Evolutionary conservation across 495 filamentous ascomycete species (phyloP).

Genomic region (Bombardia bombarda): DNA sequence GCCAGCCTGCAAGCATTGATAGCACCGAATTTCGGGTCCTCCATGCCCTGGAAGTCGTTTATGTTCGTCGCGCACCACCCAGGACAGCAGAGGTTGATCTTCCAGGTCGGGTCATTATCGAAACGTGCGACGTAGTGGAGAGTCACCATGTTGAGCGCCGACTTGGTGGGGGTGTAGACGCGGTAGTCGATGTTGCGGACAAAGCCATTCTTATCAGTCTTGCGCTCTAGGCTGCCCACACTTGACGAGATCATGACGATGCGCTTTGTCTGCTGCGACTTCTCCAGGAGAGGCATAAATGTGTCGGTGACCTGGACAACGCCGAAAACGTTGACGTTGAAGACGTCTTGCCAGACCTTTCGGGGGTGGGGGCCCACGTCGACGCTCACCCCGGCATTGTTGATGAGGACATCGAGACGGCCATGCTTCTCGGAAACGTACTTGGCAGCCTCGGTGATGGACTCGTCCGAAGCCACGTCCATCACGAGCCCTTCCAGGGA

Average conservation of each 20-base stretch:
- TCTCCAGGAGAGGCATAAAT: constrained; percentile 36
- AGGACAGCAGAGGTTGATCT: constrained; percentile 18
- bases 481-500: constrained; percentile 18
- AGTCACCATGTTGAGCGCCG: constrained; percentile 36
- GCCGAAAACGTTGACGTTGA: constrained; percentile 36
- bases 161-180: constrained; percentile 26
- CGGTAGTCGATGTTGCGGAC: constrained; percentile 8
- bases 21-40: constrained; percentile 8
- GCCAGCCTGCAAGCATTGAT: constrained; percentile 10
- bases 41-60: constrained; percentile 3
- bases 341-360: no score
- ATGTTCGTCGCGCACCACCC: constrained; percentile 15
- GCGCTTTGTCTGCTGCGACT: constrained; percentile 23
- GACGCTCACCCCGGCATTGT: constrained; percentile 36
- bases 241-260: constrained; percentile 32
- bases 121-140: constrained; percentile 7
- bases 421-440: constrained; percentile 29
- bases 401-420: constrained; percentile 43
- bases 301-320: constrained; percentile 30
- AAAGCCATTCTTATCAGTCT: constrained; percentile 27
- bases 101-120: constrained; percentile 14
- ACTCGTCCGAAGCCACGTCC: constrained; percentile 46
- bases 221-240: no score
- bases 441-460: constrained; percentile 34
- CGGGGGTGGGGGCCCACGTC: no score